Evolutionary conservation across 306 rosid genomes (phyloP).

Genomic region (Herpetospermum pedunculosum): DNA sequence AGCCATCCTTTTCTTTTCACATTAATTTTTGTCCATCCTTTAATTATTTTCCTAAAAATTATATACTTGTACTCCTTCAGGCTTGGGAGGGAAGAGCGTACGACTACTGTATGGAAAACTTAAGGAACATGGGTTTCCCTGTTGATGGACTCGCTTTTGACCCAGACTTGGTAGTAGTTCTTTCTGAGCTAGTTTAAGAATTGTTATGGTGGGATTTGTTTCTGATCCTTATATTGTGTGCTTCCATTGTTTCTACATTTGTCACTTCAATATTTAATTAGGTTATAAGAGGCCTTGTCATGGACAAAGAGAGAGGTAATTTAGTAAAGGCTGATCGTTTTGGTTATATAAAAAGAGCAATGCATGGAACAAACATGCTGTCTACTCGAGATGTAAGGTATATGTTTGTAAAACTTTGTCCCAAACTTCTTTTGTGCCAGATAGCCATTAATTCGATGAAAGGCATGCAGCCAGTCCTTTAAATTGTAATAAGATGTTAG

Average conservation of each 20-base stretch:
- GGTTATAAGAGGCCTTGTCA: constrained; percentile 98
- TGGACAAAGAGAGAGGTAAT: constrained; percentile 92
- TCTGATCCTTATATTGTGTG: neutral
- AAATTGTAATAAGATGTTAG: neutral
- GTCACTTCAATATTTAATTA: constrained; percentile 10
- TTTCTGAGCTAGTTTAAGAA: neutral
- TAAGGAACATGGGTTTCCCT: constrained; percentile 78
- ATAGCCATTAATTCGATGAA: neutral
- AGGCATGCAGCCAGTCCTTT: neutral
- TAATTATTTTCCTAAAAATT: neutral
- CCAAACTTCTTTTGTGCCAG: neutral
- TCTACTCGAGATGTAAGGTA: constrained; percentile 89
- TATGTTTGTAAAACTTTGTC: constrained; percentile 16
- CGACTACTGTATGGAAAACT: constrained; percentile 92
- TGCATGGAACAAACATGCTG: constrained; percentile 91
- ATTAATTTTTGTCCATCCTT: neutral
- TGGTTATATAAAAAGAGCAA: constrained; percentile 88
- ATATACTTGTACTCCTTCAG: constrained; percentile 22
- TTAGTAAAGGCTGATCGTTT: constrained; percentile 95
- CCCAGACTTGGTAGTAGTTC: constrained; percentile 64
- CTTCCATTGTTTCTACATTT: neutral
- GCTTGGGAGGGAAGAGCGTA: constrained; percentile 99
- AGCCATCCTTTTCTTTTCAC: neutral
- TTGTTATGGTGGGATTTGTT: neutral
- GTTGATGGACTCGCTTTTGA: constrained; percentile 88